A percentile compares a stretch with the other conserved stretches of the same genome.
phyloP scores from a whole-genome alignment of 2,329 filamentous ascomycete species.

The Incumbomyces lentus region DNA sequence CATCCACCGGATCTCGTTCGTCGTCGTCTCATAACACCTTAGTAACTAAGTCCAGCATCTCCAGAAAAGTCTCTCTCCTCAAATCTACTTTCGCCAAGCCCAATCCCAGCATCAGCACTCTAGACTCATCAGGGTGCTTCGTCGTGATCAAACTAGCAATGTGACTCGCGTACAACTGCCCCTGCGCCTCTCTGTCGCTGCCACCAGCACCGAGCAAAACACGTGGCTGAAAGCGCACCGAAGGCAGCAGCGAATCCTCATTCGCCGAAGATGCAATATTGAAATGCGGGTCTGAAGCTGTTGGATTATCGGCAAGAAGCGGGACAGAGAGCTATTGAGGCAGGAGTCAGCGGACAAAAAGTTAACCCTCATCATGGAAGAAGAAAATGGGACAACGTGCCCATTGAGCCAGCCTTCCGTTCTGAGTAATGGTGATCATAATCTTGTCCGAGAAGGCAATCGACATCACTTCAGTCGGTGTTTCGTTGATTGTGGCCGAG shows the following conservation, averaged over 20 bases:
- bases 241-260: conserved; percentile 57
- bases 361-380: conserved; percentile 9
- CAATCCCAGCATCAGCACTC: conserved; percentile 44
- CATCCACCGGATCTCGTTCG: too few relatives aligned
- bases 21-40: conserved; percentile 14
- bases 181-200: conserved; percentile 67
- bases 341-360: conserved; percentile 20
- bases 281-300: conserved; percentile 24
- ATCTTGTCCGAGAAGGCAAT: conserved; percentile 83
- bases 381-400: conserved; percentile 38
- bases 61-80: conserved; percentile 18
- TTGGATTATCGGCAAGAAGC: conserved; percentile 58
- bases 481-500: conserved; percentile 53
- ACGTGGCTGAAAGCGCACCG: conserved; percentile 71
- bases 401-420: conserved; percentile 83
- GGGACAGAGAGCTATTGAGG: conserved; percentile 44
- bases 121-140: conserved; percentile 53
- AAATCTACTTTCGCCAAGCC: conserved; percentile 23
- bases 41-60: conserved; percentile 19
- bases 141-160: conserved; percentile 70
- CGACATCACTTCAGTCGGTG: conserved; percentile 60
- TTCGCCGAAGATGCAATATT: conserved; percentile 31
- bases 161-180: conserved; percentile 81
- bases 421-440: conserved; percentile 77
- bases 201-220: conserved; percentile 78